Evolutionary conservation across 75 land plant genomes (phyloP).

Genomic region (Pinus tabuliformis): DNA sequence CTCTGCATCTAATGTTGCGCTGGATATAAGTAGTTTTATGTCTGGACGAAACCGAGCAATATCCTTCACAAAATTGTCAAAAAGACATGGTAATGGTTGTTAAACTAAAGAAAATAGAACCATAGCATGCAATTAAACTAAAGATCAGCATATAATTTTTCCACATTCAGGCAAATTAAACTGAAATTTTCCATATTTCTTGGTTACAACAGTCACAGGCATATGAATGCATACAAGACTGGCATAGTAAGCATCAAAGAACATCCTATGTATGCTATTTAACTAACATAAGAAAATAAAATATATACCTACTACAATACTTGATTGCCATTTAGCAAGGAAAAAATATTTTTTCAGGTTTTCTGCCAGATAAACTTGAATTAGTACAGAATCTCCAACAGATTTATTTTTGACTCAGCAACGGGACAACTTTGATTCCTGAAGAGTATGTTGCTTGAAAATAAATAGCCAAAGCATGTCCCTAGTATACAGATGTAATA

Average conservation of each 20-base stretch:
- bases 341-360: too few species aligned
- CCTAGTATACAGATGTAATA: too few species aligned
- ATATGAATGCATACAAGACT: background rate
- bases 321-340: too few species aligned
- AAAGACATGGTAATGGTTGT: background rate
- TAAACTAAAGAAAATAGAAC: background rate
- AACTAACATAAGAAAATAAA: too few species aligned
- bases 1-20: constrained; percentile 98
- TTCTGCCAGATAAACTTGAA: too few species aligned
- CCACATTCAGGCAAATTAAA: background rate
- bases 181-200: background rate
- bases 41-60: constrained; percentile 86
- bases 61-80: constrained; percentile 48
- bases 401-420: too few species aligned
- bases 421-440: too few species aligned
- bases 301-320: too few species aligned
- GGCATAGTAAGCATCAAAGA: background rate
- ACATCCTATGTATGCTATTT: too few species aligned
- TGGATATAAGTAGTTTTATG: constrained; percentile 90
- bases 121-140: background rate
- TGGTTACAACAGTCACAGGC: background rate
- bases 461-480: too few species aligned
- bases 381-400: too few species aligned
- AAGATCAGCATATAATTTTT: background rate
- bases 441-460: too few species aligned